Evolutionary conservation across 129 eudicot species (phyloP), one percentile per base, ranked within the genome.

Genomic region (Tagetes erecta): DNA sequence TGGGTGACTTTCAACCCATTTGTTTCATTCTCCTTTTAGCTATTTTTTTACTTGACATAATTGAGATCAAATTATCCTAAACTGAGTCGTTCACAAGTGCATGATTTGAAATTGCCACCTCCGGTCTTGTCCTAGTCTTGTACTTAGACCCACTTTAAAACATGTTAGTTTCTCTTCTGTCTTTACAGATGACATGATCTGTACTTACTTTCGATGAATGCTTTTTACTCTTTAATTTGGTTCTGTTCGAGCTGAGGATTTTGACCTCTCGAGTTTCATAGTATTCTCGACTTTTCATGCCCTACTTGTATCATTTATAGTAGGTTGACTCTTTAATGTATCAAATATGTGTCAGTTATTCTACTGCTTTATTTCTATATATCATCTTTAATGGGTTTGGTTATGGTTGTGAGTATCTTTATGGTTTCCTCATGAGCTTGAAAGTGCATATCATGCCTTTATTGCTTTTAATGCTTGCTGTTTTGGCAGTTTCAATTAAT

Each of bases 361-460:
- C 66, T 60, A 34, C 42, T 12, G 66, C 41, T 11, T 60, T 34
- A 12, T n/a, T n/a, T 64, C 49, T 39, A 13, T 64, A 34, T 9
- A 11, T 64, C 34, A 14, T 38, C 12, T 20, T 20, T 20, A 20
- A 20, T 20, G 27, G 27, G 27, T 20, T 20, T 20, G 27, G 27
- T 20, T 20, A 20, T 20, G 27, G 27, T 20, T 20, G 27, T 20
- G 27, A 20, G 27, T 20, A 20, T 20, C 27, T 36, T 62, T 37
- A 6, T 38, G 49, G 38, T 64, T 64, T 64, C 50, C 27, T 35
- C 34, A 60, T 3, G 66, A 55, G 66, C 40, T 20, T 27, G 40
- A 56, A 71, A 39, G 52, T 38, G 66, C 50, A 53, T 71, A 40
- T 31, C 31, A 8, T 71, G 76, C 11, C 9, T 41, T 39, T 60